These are phyloP conservation scores for Phycomyces nitens DNA, from an alignment of 192 early-diverging fungal species.

Conservation along the genomic window DNA sequence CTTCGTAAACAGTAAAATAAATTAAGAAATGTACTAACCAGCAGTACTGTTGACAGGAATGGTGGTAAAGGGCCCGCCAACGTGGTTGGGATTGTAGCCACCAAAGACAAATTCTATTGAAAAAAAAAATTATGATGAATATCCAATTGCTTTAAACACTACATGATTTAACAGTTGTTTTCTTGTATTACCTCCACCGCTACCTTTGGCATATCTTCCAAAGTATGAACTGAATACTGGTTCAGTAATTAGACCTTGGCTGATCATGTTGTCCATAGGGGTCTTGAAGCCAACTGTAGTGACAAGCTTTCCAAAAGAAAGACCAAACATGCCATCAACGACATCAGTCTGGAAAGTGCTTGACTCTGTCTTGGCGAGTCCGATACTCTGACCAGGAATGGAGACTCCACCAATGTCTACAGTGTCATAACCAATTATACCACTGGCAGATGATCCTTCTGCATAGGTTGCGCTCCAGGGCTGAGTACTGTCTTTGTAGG, in stretches of 20 bases:
- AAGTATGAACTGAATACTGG: constrained; percentile 63
- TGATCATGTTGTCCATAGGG: constrained; percentile 55
- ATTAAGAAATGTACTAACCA: not conserved
- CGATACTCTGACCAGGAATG: constrained; percentile 59
- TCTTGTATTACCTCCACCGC: constrained; percentile 40
- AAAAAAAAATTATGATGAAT: not conserved
- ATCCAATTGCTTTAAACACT: not conserved
- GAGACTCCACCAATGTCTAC: constrained; percentile 58
- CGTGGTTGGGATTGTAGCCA: constrained; percentile 36
- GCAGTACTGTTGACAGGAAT: constrained; percentile 36
- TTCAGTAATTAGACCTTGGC: constrained; percentile 46
- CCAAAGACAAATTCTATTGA: constrained; percentile 47
- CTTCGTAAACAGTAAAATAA: too few relatives aligned
- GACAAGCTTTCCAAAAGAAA: constrained; percentile 53
- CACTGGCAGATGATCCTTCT: constrained; percentile 51
- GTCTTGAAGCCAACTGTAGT: constrained; percentile 42
- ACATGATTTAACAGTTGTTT: not conserved
- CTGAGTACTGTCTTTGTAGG: constrained; percentile 53
- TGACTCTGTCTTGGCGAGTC: constrained; percentile 56
- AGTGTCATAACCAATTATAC: constrained; percentile 45
- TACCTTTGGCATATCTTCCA: constrained; percentile 36
- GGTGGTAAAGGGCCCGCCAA: constrained; percentile 42
- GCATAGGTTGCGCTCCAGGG: constrained; percentile 62
- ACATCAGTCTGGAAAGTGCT: constrained; percentile 50
- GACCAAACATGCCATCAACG: constrained; percentile 65